These are phyloP conservation scores for Fusarium neocosmosporiellum DNA, from an alignment of 2,329 filamentous ascomycete species.

Conservation along the genomic window DNA sequence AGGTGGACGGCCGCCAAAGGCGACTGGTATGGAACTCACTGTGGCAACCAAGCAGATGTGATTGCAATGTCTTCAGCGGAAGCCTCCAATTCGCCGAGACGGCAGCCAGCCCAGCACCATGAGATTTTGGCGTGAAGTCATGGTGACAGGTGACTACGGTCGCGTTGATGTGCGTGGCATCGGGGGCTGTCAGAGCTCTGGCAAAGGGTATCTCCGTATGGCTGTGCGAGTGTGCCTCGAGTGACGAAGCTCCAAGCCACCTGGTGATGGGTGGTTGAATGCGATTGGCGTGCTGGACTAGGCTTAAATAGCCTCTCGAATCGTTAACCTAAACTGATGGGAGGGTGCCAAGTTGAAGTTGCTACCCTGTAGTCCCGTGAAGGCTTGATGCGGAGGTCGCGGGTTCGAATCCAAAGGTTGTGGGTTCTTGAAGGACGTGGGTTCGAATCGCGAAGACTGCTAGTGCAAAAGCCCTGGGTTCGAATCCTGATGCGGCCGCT, in stretches of 20 bases:
- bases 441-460: neutral
- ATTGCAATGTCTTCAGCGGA: neutral
- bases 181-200: neutral
- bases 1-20: neutral
- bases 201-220: neutral
- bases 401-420: neutral
- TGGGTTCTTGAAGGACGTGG: neutral
- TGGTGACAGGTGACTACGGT: constrained; percentile 1
- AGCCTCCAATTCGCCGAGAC: neutral
- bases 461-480: neutral
- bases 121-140: neutral
- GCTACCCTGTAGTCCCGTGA: neutral
- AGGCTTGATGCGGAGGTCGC: neutral
- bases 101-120: neutral
- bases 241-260: constrained; percentile 1
- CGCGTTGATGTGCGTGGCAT: neutral
- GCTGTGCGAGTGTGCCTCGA: neutral
- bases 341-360: neutral
- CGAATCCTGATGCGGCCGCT: neutral
- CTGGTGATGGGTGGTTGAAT: neutral
- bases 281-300: neutral
- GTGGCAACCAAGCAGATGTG: neutral
- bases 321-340: neutral
- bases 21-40: neutral
- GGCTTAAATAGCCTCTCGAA: neutral